Conservation (phyloP, 495 filamentous ascomycete genomes). For the Neurospora sp. region DNA sequence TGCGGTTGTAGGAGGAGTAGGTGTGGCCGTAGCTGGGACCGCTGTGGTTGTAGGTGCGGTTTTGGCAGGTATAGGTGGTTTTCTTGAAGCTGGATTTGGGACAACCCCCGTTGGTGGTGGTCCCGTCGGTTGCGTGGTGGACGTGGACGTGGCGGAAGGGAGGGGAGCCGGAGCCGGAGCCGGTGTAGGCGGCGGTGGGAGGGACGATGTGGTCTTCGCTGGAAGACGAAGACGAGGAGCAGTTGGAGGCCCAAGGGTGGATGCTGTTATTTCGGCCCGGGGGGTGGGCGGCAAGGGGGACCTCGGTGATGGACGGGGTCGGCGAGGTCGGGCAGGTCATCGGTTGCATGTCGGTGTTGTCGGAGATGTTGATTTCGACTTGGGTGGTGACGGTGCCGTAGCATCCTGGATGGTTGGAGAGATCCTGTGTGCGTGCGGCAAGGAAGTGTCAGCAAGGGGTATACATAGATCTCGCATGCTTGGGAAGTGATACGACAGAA, state of each 20-base stretch:
- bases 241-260: slow-evolving; percentile 5
- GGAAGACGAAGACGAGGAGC: slow-evolving; percentile 6
- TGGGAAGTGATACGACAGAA: background rate
- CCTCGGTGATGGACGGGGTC: slow-evolving; percentile 5
- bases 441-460: background rate
- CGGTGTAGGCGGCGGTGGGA: background rate
- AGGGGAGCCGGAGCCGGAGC: background rate
- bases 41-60: background rate
- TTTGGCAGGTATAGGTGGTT: background rate
- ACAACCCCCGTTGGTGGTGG: background rate
- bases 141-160: background rate
- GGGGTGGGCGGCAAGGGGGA: background rate
- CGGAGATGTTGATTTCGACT: slow-evolving; percentile 22
- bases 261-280: slow-evolving; percentile 8
- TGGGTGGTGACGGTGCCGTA: slow-evolving; percentile 30
- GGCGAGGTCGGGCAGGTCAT: slow-evolving; percentile 8
- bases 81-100: background rate
- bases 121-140: background rate
- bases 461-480: background rate
- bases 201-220: background rate
- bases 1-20: background rate
- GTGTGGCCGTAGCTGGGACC: background rate
- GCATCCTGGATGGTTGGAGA: slow-evolving; percentile 4
- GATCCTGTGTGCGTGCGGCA: background rate
- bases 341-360: slow-evolving; percentile 8